A percentile compares a stretch with the other conserved stretches of the same genome.
Evolutionary conservation across 768 basidiomycete genomes (phyloP).

Genomic region (Wakefieldia striispora): DNA sequence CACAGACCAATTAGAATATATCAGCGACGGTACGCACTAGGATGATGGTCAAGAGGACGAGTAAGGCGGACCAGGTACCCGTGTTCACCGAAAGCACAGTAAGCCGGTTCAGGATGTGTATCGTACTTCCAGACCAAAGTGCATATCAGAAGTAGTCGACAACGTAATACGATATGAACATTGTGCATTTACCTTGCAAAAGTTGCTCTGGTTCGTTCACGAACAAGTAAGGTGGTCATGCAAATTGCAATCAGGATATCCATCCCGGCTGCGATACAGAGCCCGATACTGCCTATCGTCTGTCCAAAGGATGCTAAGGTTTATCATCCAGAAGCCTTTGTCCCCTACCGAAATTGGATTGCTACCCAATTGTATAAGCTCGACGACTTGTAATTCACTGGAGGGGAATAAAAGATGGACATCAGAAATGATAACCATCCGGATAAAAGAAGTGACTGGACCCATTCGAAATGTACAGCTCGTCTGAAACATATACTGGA

Average conservation of each 20-base stretch:
- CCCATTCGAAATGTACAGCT: not conserved
- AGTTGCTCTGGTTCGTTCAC: not conserved
- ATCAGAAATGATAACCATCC: not conserved
- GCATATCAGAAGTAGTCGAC: no score
- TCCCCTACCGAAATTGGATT: not conserved
- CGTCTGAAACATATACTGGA: not conserved
- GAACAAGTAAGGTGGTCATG: not conserved
- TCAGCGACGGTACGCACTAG: constrained; percentile 38
- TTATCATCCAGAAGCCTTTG: no score
- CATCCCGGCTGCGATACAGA: not conserved
- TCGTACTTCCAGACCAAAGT: not conserved
- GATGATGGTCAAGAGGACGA: constrained; percentile 45
- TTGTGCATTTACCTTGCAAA: not conserved
- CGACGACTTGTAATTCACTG: not conserved
- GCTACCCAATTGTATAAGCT: not conserved
- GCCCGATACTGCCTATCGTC: not conserved
- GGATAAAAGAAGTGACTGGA: not conserved
- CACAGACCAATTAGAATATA: no score
- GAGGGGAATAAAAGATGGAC: not conserved
- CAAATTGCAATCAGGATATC: constrained; percentile 6
- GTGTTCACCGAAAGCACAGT: no score
- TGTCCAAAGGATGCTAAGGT: not conserved
- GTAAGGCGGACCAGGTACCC: constrained; percentile 51
- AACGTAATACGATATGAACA: no score
- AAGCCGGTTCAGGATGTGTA: not conserved